phyloP scores from a whole-genome alignment of 1,284 basidiomycete genomes.

The Leucoagaricus sp. region DNA sequence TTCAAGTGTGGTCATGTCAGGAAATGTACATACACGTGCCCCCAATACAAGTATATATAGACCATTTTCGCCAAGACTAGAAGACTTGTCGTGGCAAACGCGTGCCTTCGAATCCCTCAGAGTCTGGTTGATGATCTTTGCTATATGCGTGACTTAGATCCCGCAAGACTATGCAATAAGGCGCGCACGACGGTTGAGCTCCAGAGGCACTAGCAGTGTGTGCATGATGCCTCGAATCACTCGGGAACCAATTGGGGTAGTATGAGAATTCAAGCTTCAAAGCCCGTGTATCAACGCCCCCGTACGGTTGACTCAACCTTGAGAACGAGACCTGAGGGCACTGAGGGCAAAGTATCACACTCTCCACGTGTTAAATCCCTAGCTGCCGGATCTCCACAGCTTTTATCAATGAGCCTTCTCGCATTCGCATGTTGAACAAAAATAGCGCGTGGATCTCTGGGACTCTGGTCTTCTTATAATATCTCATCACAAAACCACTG shows the following conservation, averaged over 20 bases:
- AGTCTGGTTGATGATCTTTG: constrained; percentile 1
- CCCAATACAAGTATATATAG: not conserved
- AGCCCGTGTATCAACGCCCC: not conserved
- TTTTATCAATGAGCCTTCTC: not conserved
- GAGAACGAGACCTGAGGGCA: no score
- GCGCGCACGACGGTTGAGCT: not conserved
- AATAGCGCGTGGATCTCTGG: constrained; percentile 4
- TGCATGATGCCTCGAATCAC: not conserved
- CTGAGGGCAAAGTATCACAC: no score
- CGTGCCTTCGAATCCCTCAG: not conserved
- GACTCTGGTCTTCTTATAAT: not conserved
- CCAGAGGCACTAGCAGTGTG: not conserved
- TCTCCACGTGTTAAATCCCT: constrained; percentile 1
- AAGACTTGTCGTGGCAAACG: constrained; percentile 3
- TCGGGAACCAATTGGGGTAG: no score
- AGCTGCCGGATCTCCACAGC: constrained; percentile 8
- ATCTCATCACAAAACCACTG: not conserved
- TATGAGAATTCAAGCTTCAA: no score
- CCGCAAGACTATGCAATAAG: not conserved
- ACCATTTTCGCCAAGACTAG: constrained; percentile 8
- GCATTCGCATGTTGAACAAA: constrained; percentile 1
- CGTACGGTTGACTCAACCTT: no score
- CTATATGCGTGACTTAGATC: constrained; percentile 5
- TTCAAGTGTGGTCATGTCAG: no score
- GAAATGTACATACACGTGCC: no score